Evolutionary conservation across 202 grass and related monocot genomes (phyloP).

Genomic region (Elaeis oleifera): DNA sequence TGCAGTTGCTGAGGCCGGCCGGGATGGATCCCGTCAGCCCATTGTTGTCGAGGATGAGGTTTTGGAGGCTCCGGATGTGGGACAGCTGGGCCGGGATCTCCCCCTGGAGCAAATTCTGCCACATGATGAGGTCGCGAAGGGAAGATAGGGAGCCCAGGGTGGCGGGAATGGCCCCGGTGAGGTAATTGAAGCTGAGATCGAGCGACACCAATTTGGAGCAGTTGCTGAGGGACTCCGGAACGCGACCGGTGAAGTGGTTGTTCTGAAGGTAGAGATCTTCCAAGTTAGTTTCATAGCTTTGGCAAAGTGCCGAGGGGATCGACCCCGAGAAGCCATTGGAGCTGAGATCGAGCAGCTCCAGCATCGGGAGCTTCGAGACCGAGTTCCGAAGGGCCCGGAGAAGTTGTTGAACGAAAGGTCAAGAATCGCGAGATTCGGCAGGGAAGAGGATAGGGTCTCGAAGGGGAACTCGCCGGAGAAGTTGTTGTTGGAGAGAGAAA

Average conservation of each 20-base stretch:
- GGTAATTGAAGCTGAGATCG: conserved; percentile 82
- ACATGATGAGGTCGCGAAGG: conserved; percentile 79
- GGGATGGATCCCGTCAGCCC: conserved; percentile 66
- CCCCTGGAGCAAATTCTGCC: conserved; percentile 79
- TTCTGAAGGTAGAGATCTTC: conserved; percentile 86
- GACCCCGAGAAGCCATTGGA: conserved; percentile 72
- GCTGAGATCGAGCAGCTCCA: conserved; percentile 86
- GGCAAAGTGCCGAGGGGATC: conserved; percentile 54
- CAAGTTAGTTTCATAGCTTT: conserved; percentile 28
- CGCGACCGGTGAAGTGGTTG: conserved; percentile 63
- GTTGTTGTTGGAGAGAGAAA: conserved; percentile 84
- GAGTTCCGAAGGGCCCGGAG: conserved; percentile 40
- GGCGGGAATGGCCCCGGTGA: conserved; percentile 57
- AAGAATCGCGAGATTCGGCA: conserved; percentile 44
- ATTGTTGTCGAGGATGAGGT: conserved; percentile 96
- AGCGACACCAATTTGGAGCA: conserved; percentile 64
- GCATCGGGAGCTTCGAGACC: conserved; percentile 43
- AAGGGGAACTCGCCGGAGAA: conserved; percentile 66
- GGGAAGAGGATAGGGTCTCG: conserved; percentile 26
- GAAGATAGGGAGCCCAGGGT: conserved; percentile 41
- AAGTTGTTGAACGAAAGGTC: conserved; percentile 85
- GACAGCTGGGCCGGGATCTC: conserved; percentile 62
- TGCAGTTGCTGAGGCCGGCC: conserved; percentile 53
- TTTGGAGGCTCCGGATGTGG: conserved; percentile 49
- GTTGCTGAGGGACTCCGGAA: conserved; percentile 66